These are phyloP conservation scores for Geotrichum cucujoidarum DNA, from an alignment of 1,139 yeast species.

Conservation along the genomic window DNA sequence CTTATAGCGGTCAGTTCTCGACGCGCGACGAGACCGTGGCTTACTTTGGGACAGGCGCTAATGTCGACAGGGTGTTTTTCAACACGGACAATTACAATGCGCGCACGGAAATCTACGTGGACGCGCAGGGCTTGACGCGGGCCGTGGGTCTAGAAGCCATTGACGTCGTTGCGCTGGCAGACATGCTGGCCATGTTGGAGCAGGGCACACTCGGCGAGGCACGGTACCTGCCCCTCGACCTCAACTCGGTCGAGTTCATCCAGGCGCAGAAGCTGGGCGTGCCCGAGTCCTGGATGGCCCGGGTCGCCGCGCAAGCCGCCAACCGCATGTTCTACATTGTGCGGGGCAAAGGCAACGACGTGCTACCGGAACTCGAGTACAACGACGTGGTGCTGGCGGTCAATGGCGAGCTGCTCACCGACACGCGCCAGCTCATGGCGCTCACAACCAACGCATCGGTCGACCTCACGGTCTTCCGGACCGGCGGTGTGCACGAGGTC, in stretches of 20 bases:
- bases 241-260: conserved; percentile 79
- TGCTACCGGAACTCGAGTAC: conserved; percentile 36
- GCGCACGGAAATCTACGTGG: conserved; percentile 63
- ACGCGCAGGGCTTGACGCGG: conserved; percentile 69
- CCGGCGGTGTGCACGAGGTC: conserved; percentile 67
- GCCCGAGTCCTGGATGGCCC: conserved; percentile 57
- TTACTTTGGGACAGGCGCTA: conserved; percentile 72
- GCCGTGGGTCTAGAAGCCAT: conserved; percentile 81
- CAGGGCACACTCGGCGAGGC: conserved; percentile 50
- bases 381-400: conserved; percentile 76
- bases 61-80: conserved; percentile 63
- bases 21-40: conserved; percentile 71
- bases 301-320: conserved; percentile 59
- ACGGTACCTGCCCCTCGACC: conserved; percentile 71
- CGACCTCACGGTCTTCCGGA: conserved; percentile 74
- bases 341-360: conserved; percentile 61
- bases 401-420: conserved; percentile 57
- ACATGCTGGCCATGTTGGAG: conserved; percentile 56
- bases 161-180: conserved; percentile 77
- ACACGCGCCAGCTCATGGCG: conserved; percentile 50
- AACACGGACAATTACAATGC: neutral
- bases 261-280: conserved; percentile 26
- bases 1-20: conserved; percentile 66
- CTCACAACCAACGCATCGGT: conserved; percentile 50
- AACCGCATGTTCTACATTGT: conserved; percentile 66